Conservation (phyloP, 495 filamentous ascomycete genomes). For the Terfezia claveryi region DNA sequence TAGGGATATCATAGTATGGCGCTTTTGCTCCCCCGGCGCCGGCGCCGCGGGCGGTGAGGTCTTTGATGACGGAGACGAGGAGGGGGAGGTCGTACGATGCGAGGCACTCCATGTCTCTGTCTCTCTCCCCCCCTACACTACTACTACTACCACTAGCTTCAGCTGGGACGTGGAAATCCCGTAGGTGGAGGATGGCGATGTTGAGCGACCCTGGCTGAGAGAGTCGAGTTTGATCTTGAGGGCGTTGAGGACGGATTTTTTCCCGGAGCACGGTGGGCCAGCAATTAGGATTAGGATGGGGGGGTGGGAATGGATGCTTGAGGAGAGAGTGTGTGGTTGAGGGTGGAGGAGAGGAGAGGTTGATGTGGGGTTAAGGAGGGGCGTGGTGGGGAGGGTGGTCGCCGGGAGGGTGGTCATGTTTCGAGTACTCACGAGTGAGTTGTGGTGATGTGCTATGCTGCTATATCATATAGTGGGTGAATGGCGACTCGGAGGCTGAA, state of each 20-base stretch:
- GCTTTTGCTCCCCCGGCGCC: neutral
- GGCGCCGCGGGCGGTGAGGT: neutral
- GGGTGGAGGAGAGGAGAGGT: too few relatives aligned
- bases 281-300: conserved; percentile 7
- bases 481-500: too few relatives aligned
- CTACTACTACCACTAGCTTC: neutral
- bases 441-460: too few relatives aligned
- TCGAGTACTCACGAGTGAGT: too few relatives aligned
- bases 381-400: too few relatives aligned
- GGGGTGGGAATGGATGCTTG: neutral
- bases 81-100: conserved; percentile 7
- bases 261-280: conserved; percentile 8
- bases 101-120: neutral
- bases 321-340: too few relatives aligned
- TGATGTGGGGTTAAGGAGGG: too few relatives aligned
- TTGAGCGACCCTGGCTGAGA: conserved; percentile 2
- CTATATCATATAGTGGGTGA: neutral
- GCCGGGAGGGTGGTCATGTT: too few relatives aligned
- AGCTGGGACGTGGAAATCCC: conserved; percentile 1
- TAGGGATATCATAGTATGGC: neutral
- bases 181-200: conserved; percentile 9
- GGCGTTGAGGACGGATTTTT: conserved; percentile 11
- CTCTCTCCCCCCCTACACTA: neutral
- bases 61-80: conserved; percentile 2
- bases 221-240: conserved; percentile 5